phyloP scores from a whole-genome alignment of 495 filamentous ascomycete species.

The Baudoinia panamericana region DNA sequence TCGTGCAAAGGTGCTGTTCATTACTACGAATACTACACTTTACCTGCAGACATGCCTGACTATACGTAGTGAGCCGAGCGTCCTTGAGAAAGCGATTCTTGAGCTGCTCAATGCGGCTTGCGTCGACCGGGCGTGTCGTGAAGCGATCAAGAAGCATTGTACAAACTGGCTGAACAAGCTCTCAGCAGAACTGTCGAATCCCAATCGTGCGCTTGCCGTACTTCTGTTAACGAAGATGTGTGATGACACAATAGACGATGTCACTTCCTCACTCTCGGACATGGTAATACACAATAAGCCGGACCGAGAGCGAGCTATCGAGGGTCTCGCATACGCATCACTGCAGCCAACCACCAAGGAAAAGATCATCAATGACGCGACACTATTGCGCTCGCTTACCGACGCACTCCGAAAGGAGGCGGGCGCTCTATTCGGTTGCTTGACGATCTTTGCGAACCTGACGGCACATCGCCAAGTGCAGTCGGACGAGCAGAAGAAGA shows the following conservation, averaged over 20 bases:
- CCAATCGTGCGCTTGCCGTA: slow-evolving; percentile 59
- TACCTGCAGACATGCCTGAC: too few relatives aligned
- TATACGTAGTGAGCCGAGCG: too few relatives aligned
- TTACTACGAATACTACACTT: too few relatives aligned
- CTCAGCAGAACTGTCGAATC: slow-evolving; percentile 47
- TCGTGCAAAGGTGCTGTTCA: too few relatives aligned
- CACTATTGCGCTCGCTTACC: slow-evolving; percentile 55
- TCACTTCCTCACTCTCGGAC: slow-evolving; percentile 64
- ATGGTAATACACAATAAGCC: slow-evolving; percentile 50
- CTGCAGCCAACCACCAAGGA: slow-evolving; percentile 75
- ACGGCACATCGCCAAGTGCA: slow-evolving; percentile 66
- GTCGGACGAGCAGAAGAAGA: slow-evolving; percentile 82
- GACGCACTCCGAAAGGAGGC: slow-evolving; percentile 45
- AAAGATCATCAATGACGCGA: slow-evolving; percentile 49
- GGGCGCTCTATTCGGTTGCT: slow-evolving; percentile 62
- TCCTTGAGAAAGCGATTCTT: slow-evolving; percentile 68
- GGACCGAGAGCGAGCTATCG: slow-evolving; percentile 55
- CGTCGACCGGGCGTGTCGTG: slow-evolving; percentile 63
- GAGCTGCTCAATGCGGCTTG: slow-evolving; percentile 86
- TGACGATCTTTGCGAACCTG: slow-evolving; percentile 73
- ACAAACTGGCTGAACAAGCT: slow-evolving; percentile 70
- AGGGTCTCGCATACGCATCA: slow-evolving; percentile 86
- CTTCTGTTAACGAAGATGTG: slow-evolving; percentile 47
- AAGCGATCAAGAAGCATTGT: slow-evolving; percentile 68
- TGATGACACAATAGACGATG: slow-evolving; percentile 35